These are phyloP conservation scores for Dimargaris xerosporica DNA, from an alignment of 192 early-diverging fungal genomes.

Conservation along the genomic window DNA sequence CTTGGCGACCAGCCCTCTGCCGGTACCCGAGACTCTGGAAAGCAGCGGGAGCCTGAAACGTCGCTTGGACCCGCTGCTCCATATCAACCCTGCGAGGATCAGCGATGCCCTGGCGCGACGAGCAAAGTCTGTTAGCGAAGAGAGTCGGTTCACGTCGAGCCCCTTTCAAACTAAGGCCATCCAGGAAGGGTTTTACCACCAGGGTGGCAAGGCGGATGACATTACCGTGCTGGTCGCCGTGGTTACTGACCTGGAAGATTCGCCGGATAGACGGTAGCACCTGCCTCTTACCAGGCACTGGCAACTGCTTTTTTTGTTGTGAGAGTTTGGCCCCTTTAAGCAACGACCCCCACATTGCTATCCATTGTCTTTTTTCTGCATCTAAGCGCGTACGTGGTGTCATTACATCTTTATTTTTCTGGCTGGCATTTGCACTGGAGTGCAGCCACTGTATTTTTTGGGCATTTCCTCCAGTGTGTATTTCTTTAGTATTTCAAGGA, in stretches of 20 bases:
- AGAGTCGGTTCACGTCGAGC: slow-evolving; percentile 50
- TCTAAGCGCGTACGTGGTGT: not conserved
- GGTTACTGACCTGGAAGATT: slow-evolving; percentile 59
- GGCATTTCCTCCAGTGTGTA: too few relatives aligned
- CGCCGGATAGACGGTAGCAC: slow-evolving; percentile 44
- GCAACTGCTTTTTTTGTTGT: not conserved
- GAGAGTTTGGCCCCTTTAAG: not conserved
- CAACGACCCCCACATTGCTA: not conserved
- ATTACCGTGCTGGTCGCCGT: slow-evolving; percentile 81
- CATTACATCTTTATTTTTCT: not conserved
- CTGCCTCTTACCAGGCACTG: not conserved
- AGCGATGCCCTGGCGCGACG: slow-evolving; percentile 62
- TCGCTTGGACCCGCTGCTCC: slow-evolving; percentile 14
- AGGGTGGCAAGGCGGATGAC: slow-evolving; percentile 94
- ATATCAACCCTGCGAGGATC: slow-evolving; percentile 57
- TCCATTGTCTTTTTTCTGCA: not conserved
- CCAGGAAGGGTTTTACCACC: slow-evolving; percentile 83
- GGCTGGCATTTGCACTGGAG: too few relatives aligned
- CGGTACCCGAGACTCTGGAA: too few relatives aligned
- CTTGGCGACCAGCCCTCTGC: too few relatives aligned
- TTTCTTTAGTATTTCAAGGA: too few relatives aligned
- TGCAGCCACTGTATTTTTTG: too few relatives aligned
- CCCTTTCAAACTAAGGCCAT: slow-evolving; percentile 91
- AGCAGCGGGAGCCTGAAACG: not conserved
- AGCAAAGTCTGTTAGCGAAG: slow-evolving; percentile 67